A percentile compares a stretch with the other conserved stretches of the same genome.
Evolutionary conservation across 2,329 filamentous ascomycete genomes (phyloP).

Genomic region (Diaporthe longicolla): DNA sequence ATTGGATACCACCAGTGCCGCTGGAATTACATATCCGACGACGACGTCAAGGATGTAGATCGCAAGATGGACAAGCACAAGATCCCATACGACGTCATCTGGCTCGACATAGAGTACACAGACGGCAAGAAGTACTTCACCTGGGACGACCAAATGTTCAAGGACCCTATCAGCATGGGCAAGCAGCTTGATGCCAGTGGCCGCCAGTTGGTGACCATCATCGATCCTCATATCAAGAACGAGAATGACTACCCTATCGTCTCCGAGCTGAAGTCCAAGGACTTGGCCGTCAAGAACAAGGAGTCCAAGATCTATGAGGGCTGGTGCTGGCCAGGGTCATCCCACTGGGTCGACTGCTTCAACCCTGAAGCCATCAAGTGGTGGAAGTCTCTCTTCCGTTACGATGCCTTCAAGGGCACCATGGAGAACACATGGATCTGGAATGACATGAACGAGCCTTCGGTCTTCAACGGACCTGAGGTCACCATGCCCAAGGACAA

Average conservation of each 20-base stretch:
- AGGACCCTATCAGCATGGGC: slow-evolving; percentile 88
- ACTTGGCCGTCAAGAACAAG: slow-evolving; percentile 90
- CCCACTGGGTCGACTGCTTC: slow-evolving; percentile 96
- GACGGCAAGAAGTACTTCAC: slow-evolving; percentile 99
- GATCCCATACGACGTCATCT: slow-evolving; percentile 98
- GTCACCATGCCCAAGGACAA: slow-evolving; percentile 99
- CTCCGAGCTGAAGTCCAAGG: slow-evolving; percentile 86
- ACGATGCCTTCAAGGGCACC: slow-evolving; percentile 88
- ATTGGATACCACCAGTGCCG: slow-evolving; percentile 97
- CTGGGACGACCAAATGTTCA: slow-evolving; percentile 92
- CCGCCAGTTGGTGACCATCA: slow-evolving; percentile 92
- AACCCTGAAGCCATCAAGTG: slow-evolving; percentile 91
- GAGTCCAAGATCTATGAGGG: slow-evolving; percentile 91
- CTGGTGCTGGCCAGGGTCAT: slow-evolving; percentile 99
- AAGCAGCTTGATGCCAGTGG: slow-evolving; percentile 88
- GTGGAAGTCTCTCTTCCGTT: slow-evolving; percentile 93
- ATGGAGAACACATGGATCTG: slow-evolving; percentile 91
- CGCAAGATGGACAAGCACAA: slow-evolving; percentile 95
- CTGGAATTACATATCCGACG: slow-evolving; percentile 98
- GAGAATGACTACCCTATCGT: slow-evolving; percentile 81
- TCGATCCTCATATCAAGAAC: slow-evolving; percentile 99
- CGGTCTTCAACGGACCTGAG: slow-evolving; percentile 98
- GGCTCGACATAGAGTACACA: slow-evolving; percentile 98
- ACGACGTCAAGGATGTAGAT: slow-evolving; percentile 97
- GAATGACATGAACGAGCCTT: slow-evolving; percentile 99